Conservation (phyloP, 2,329 filamentous ascomycete species). For the Talaromyces funiculosus region DNA sequence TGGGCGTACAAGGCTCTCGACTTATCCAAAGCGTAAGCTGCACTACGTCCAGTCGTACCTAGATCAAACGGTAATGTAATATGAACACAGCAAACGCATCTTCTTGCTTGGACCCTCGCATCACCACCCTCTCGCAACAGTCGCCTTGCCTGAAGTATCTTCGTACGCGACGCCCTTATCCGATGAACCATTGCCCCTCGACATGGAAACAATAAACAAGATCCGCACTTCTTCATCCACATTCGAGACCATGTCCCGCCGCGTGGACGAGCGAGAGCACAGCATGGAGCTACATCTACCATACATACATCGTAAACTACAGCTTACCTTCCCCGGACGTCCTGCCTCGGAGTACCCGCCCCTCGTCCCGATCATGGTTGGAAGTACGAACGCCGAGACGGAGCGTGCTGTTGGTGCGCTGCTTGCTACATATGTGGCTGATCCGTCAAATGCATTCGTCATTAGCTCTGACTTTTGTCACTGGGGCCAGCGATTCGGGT, state of each 20-base stretch:
- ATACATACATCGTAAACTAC: conserved; percentile 76
- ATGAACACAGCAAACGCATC: conserved; percentile 62
- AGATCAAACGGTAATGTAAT: not conserved
- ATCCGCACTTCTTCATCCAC: conserved; percentile 29
- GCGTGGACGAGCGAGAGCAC: conserved; percentile 75
- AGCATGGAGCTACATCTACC: conserved; percentile 96
- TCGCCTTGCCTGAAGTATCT: conserved; percentile 67
- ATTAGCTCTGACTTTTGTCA: conserved; percentile 96
- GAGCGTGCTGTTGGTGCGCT: conserved; percentile 65
- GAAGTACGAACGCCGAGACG: conserved; percentile 59
- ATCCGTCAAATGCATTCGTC: conserved; percentile 72
- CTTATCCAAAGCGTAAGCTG: conserved; percentile 62
- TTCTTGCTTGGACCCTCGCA: conserved; percentile 94
- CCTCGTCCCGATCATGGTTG: conserved; percentile 81
- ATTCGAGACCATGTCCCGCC: conserved; percentile 53
- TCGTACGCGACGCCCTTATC: conserved; percentile 43
- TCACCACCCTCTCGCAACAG: conserved; percentile 70
- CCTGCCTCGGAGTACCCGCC: conserved; percentile 57
- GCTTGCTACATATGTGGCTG: conserved; percentile 71
- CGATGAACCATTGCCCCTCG: conserved; percentile 39
- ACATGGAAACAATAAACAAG: conserved; percentile 38
- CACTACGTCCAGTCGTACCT: not conserved
- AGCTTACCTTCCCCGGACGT: conserved; percentile 47
- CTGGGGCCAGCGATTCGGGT: conserved; percentile 81
- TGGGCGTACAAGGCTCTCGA: conserved; percentile 92